Evolutionary conservation across 2,329 filamentous ascomycete genomes (phyloP), one percentile per base, ranked within the genome.

Genomic region (Verticillium alfalfae): DNA sequence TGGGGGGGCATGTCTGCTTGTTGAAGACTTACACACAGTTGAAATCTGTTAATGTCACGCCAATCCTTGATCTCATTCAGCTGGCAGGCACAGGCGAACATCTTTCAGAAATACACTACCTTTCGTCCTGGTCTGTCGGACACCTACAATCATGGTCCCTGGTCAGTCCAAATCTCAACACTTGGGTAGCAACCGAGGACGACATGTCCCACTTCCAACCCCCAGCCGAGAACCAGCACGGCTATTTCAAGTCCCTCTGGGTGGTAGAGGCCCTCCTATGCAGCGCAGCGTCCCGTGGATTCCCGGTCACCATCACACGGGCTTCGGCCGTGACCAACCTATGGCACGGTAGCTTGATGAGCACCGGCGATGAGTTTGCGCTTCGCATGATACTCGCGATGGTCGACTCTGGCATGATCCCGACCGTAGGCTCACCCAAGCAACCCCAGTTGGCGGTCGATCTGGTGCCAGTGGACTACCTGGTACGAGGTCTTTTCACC

Each of bases 211-310:
- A 69, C 58, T 70, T 69, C 57, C 58, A 61, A 22, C 67, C 68
- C 10, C 68, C 69, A 1, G 61, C 68, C 4, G 65, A 66, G 13
- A 66, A 69, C 52, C 66, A 70, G 36, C 64, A 63, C 13, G 69
- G 68, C 16, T 70, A 70, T 64, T 70, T 70, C 64, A 70, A 70
- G 64, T 67, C 66, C 12, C 66, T 67, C 16, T 70, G 69, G 69
- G 69, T 68, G 13, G 65, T 68, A 2, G 69, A 70, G 66, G 67
- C 61, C 45, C 56, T 70, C 13, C 64, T 70, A 15, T 59, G 58
- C 57, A 64, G 68, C 62, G 69, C 69, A 31, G 67, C 68, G 9
- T 62, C 63, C 37, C 63, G 69, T 6, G 68, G 69, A 3, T 69
- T 70, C 61, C 69, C 66, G 2, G 62, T 66, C 6, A 66, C 65